Base-by-base conservation (phyloP, 2,329 filamentous ascomycete genomes). In the Zymoseptoria ardabiliae region DNA sequence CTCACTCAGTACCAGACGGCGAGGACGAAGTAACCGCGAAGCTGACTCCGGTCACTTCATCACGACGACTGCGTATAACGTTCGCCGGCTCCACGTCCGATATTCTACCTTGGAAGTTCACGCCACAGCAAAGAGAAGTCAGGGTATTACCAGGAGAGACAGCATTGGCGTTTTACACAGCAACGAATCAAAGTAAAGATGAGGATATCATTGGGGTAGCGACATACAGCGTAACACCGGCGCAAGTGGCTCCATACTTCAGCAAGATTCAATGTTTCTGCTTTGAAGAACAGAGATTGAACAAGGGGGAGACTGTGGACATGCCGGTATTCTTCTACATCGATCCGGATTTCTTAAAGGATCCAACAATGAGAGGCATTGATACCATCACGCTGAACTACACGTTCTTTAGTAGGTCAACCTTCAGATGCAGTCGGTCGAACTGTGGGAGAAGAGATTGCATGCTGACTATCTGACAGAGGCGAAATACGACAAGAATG, bases 251-350 rank as follows among this genome's bases (percentile, higher is more conserved):
- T 50, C 92, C 91, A 1, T 99, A 99, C 75, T 99, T 99, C 73
- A 95, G 90, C 83, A 99, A 99, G 82, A 99, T 99, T 52, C 94
- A 99, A 76, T 99, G 94, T 72, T 99, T 99, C 76, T 99, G 94
- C 76, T 99, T 99, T 70, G 94, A 99, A 78, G 93, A 82, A 74
- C 94, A 99, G 81, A 83, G 95, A 62, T 76, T 99, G 65, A 93
- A 94, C 72, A 92, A 92, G 5, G 92, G 93, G 51, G 95, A 99
- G 81, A 94, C 91, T 51, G 94, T 99, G 57, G 94, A 99, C 74
- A 99, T 99, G 95, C 95, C 94, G 0, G 95, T 99, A 0, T 99
- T 99, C 76, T 99, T 99, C 77, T 99, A 97, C 75, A 89, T 99
- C 65, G 94, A 99, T 71, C 94, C 94, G 0, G 94, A 97, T 72